Percentiles rank a stretch among this genome's conserved stretches.
phyloP scores from a whole-genome alignment of 192 early-diverging fungal species.

The Backusella sp. region DNA sequence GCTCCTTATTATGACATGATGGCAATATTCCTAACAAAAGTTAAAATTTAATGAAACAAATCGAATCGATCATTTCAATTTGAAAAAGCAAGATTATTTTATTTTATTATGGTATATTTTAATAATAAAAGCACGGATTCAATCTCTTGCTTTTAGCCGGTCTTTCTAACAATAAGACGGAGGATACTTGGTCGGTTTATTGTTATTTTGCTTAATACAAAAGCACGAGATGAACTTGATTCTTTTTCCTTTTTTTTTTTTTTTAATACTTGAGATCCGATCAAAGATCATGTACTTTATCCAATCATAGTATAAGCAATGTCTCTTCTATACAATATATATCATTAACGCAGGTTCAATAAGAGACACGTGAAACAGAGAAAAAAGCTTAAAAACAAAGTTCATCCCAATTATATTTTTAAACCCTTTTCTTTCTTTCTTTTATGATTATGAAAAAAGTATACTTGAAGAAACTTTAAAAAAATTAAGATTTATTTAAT shows the following conservation, averaged over 20 bases:
- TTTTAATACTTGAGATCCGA: no score
- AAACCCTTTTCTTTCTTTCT: not conserved
- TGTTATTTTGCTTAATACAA: no score
- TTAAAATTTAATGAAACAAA: not conserved
- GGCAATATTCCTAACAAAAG: no score
- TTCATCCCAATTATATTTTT: not conserved
- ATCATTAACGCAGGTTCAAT: not conserved
- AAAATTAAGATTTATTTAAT: not conserved
- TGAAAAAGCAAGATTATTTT: no score
- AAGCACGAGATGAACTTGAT: not conserved
- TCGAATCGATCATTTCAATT: not conserved
- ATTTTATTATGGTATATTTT: no score
- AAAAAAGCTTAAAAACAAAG: constrained; percentile 4
- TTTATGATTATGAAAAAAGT: not conserved
- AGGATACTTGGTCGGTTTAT: no score
- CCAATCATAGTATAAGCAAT: not conserved
- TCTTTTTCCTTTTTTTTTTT: not conserved
- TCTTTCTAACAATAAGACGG: no score
- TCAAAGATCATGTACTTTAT: not conserved
- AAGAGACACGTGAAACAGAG: constrained; percentile 4
- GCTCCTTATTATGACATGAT: no score
- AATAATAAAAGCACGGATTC: no score
- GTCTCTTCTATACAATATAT: not conserved
- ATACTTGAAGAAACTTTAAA: not conserved
- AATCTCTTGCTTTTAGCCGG: no score